Evolutionary conservation across 306 rosid genomes (phyloP).

Genomic region (Ceratonia siliqua): DNA sequence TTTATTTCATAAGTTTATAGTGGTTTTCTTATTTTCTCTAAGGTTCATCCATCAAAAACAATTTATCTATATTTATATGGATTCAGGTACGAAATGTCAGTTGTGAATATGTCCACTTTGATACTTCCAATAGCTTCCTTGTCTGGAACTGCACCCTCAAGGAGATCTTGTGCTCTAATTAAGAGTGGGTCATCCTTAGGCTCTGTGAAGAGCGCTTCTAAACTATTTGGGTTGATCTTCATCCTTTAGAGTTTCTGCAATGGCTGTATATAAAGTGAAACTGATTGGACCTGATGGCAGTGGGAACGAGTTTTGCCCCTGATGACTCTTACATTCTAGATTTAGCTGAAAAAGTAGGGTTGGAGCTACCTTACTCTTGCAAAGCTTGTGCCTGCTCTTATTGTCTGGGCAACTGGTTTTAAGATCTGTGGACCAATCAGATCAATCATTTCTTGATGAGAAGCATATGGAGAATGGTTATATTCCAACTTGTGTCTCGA

Average conservation of each 20-base stretch:
- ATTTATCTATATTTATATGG: not conserved
- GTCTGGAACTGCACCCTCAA: conserved; percentile 24
- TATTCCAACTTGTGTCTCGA: conserved; percentile 57
- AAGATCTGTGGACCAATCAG: conserved; percentile 65
- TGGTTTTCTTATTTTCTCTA: conserved; percentile 1
- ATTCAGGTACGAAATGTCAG: conserved; percentile 45
- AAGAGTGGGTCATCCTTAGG: conserved; percentile 41
- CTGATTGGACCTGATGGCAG: conserved; percentile 62
- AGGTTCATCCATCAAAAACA: conserved; percentile 3
- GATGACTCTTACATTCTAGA: conserved; percentile 67
- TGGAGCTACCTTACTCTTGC: conserved; percentile 77
- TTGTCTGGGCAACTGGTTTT: conserved; percentile 56
- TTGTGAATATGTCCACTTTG: conserved; percentile 40
- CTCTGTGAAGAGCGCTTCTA: conserved; percentile 45
- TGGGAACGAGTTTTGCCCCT: conserved; percentile 67
- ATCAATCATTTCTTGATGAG: conserved; percentile 63
- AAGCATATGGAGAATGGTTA: conserved; percentile 59
- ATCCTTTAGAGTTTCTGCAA: conserved; percentile 52
- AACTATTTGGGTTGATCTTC: conserved; percentile 57
- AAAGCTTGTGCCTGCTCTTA: conserved; percentile 85
- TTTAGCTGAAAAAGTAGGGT: conserved; percentile 75
- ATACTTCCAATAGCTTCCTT: conserved; percentile 41
- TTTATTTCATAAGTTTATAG: not conserved
- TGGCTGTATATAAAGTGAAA: conserved; percentile 63
- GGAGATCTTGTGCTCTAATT: conserved; percentile 39